phyloP scores from a whole-genome alignment of 768 basidiomycete genomes.

The Leucocoprinus sp. region DNA sequence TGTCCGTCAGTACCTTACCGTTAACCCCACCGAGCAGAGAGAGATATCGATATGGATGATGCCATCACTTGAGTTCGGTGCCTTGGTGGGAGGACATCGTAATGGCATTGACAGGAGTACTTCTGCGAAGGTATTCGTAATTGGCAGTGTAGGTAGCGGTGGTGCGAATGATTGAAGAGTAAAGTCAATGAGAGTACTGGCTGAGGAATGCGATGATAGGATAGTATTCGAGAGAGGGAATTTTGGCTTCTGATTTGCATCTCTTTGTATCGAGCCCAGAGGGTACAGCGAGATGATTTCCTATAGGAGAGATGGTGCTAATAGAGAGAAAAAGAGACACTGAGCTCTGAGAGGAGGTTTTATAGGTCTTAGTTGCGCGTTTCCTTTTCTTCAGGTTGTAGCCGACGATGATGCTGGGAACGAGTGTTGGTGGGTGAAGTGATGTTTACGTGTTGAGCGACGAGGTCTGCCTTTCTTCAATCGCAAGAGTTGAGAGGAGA shows the following conservation, averaged over 20 bases:
- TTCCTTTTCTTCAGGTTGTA: conserved; percentile 25
- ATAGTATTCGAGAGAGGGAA: conserved; percentile 22
- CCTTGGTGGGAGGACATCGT: too few species aligned
- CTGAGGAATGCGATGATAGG: conserved; percentile 11
- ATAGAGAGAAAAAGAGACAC: conserved; percentile 78
- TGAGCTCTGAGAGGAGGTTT: conserved; percentile 76
- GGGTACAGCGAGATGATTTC: conserved; percentile 87
- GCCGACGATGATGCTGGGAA: too few species aligned
- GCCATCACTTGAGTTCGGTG: too few species aligned
- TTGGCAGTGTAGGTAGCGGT: too few species aligned
- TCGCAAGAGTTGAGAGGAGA: conserved; percentile 13
- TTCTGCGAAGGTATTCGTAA: too few species aligned
- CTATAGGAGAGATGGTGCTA: conserved; percentile 78
- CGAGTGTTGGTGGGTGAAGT: too few species aligned
- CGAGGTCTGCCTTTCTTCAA: conserved; percentile 19
- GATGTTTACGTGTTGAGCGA: conserved; percentile 28
- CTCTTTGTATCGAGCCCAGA: conserved; percentile 85
- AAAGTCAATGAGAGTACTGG: too few species aligned
- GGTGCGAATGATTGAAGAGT: too few species aligned
- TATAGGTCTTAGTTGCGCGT: conserved; percentile 52
- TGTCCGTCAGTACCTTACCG: too few species aligned
- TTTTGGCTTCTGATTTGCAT: conserved; percentile 30
- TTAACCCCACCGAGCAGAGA: too few species aligned
- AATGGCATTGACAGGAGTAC: too few species aligned
- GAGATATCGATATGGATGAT: too few species aligned